Evolutionary conservation across 352 stramenopile genomes (phyloP).

Genomic region (Blastocystis sp.): DNA sequence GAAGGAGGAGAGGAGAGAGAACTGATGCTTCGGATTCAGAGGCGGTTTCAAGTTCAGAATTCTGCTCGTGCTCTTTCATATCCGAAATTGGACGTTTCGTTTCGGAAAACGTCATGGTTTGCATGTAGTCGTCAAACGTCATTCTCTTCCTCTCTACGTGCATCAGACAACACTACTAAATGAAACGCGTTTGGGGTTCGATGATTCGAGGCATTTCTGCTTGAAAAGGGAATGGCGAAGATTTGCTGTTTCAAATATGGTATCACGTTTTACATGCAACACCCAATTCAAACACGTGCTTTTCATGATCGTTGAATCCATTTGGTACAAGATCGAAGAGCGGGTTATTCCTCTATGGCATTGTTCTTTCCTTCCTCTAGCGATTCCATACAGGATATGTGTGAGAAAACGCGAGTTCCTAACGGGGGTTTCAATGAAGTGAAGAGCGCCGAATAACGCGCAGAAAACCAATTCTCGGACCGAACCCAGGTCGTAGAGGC

Average conservation of each 20-base stretch:
- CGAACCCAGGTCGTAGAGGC: too few species aligned
- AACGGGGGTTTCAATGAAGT: not conserved
- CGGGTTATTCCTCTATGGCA: too few species aligned
- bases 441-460: not conserved
- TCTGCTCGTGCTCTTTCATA: not conserved
- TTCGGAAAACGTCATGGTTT: not conserved
- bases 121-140: conserved; percentile 45
- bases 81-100: not conserved
- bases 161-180: not conserved
- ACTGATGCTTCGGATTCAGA: conserved; percentile 60
- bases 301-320: too few species aligned
- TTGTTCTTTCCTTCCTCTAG: too few species aligned
- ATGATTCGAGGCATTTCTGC: conserved; percentile 55
- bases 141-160: conserved; percentile 19
- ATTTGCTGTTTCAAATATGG: not conserved
- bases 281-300: too few species aligned
- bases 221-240: conserved; percentile 51
- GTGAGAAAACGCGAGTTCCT: too few species aligned
- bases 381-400: too few species aligned
- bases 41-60: conserved; percentile 41
- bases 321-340: too few species aligned
- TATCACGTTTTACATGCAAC: too few species aligned
- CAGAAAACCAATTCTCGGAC: not conserved
- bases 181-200: conserved; percentile 11
- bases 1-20: not conserved